These are phyloP conservation scores for Ogataea paradorogensis DNA, from an alignment of 805 yeast genomes.

Conservation along the genomic window DNA sequence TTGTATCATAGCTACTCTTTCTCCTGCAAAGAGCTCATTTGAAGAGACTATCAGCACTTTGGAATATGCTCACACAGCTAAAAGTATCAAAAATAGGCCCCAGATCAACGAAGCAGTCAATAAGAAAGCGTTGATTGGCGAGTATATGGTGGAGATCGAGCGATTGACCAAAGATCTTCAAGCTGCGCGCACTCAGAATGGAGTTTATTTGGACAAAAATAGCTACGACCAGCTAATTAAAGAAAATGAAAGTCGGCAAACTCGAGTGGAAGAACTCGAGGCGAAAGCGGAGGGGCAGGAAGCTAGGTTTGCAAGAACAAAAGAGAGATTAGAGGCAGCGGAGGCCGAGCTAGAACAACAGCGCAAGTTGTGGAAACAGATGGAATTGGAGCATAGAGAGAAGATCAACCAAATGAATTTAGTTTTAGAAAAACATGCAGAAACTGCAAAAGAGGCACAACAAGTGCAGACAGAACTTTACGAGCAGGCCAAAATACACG, in stretches of 20 bases:
- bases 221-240: conserved; percentile 42
- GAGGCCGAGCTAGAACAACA: conserved; percentile 12
- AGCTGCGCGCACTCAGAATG: conserved; percentile 64
- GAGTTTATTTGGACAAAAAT: conserved; percentile 57
- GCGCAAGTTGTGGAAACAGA: not conserved
- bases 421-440: not conserved
- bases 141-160: conserved; percentile 54
- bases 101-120: conserved; percentile 63
- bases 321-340: conserved; percentile 37
- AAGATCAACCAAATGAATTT: not conserved
- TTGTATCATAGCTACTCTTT: conserved; percentile 79
- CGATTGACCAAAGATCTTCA: conserved; percentile 55
- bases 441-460: not conserved
- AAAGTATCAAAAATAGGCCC: conserved; percentile 70
- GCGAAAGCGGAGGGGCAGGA: conserved; percentile 46
- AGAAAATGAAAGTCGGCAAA: conserved; percentile 48
- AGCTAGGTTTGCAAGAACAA: conserved; percentile 41
- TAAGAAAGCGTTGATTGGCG: conserved; percentile 52
- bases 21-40: conserved; percentile 74
- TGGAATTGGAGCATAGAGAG: not conserved
- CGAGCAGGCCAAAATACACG: too few relatives aligned
- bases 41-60: conserved; percentile 84
- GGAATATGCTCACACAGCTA: conserved; percentile 86
- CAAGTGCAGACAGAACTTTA: not conserved
- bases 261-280: conserved; percentile 50